Evolutionary conservation across 2,329 filamentous ascomycete species (phyloP).

Genomic region (Aspergillus neotritici): DNA sequence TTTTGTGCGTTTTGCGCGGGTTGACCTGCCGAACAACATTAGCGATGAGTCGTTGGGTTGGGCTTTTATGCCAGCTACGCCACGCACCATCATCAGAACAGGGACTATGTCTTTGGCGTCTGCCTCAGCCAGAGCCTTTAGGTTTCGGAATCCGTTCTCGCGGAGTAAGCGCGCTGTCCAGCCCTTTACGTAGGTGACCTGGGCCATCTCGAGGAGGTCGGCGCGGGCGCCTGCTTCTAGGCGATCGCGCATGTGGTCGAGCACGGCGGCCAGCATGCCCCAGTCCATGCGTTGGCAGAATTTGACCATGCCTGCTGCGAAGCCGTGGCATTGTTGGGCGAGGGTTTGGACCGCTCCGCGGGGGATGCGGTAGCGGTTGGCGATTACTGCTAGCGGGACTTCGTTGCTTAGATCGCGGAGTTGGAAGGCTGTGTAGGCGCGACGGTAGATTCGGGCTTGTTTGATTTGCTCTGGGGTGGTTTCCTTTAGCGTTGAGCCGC

Average conservation of each 20-base stretch:
- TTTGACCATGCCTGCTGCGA: constrained; percentile 72
- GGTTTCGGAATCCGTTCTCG: constrained; percentile 67
- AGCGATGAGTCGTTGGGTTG: not conserved
- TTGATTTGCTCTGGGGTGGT: constrained; percentile 56
- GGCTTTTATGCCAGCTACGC: not conserved
- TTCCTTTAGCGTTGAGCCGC: constrained; percentile 57
- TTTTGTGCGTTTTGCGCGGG: constrained; percentile 52
- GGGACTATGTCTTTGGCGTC: constrained; percentile 63
- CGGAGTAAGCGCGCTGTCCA: constrained; percentile 68
- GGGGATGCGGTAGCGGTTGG: constrained; percentile 64
- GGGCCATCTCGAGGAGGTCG: constrained; percentile 64
- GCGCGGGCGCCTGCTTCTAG: constrained; percentile 65
- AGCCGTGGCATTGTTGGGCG: constrained; percentile 69
- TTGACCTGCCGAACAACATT: constrained; percentile 51
- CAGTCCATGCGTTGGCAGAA: constrained; percentile 74
- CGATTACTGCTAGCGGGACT: constrained; percentile 62
- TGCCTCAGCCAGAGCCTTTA: constrained; percentile 64
- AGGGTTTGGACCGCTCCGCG: constrained; percentile 67
- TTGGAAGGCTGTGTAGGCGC: constrained; percentile 70
- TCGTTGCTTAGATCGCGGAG: constrained; percentile 76
- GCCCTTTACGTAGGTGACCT: constrained; percentile 71
- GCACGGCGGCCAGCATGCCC: constrained; percentile 64
- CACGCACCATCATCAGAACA: constrained; percentile 61
- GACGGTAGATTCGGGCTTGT: constrained; percentile 58
- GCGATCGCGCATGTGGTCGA: constrained; percentile 71